These are phyloP conservation scores for Osmanthus fragrans DNA, from an alignment of 257 asterid species.

Conservation along the genomic window DNA sequence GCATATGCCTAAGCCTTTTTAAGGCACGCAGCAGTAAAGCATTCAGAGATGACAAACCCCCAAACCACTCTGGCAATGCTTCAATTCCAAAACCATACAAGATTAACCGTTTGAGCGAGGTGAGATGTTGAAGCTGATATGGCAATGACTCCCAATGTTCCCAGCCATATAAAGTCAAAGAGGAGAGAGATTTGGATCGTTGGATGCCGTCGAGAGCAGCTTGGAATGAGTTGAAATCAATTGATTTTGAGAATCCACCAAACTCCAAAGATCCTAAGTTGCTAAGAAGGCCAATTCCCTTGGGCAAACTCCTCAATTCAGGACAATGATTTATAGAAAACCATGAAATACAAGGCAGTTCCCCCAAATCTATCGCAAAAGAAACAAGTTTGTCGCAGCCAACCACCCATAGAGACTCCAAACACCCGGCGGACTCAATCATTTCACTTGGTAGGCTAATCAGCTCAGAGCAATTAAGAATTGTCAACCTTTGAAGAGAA, in stretches of 20 bases:
- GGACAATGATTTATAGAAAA: neutral
- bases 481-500: neutral
- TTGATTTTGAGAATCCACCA: conserved; percentile 5
- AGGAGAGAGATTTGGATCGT: neutral
- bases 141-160: conserved; percentile 12
- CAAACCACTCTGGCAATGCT: conserved; percentile 16
- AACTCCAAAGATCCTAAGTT: neutral
- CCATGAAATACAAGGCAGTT: neutral
- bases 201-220: neutral
- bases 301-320: conserved; percentile 2
- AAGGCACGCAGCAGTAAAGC: neutral
- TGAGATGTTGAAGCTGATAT: conserved; percentile 5
- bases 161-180: neutral
- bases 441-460: conserved; percentile 20
- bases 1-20: neutral
- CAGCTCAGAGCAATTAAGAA: neutral
- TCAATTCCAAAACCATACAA: no score
- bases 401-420: accelerated
- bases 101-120: no score
- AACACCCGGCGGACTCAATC: neutral
- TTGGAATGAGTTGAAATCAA: neutral
- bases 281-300: neutral
- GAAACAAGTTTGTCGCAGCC: neutral
- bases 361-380: neutral
- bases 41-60: neutral